Conservation (phyloP, 2,329 filamentous ascomycete genomes). For the Aspergillus jensenii region DNA sequence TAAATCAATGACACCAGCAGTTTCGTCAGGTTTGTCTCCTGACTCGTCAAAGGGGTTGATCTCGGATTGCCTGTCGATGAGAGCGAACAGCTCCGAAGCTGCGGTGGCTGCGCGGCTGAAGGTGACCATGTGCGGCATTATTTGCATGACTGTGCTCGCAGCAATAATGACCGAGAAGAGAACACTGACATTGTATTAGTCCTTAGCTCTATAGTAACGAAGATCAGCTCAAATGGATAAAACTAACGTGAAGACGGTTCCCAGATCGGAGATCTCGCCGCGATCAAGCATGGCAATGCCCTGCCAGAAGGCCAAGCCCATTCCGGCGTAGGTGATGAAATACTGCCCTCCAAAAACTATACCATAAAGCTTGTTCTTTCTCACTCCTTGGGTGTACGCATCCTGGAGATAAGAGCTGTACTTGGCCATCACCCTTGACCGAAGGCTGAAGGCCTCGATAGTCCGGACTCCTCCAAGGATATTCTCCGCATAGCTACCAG, state of each 20-base stretch:
- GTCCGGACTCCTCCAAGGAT: slow-evolving; percentile 15
- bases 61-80: slow-evolving; percentile 84
- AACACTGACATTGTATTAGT: slow-evolving; percentile 48
- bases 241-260: slow-evolving; percentile 27
- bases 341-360: slow-evolving; percentile 84
- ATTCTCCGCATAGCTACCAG: slow-evolving; percentile 19
- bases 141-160: slow-evolving; percentile 84
- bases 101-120: slow-evolving; percentile 82
- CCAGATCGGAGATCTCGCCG: slow-evolving; percentile 67
- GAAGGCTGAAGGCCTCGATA: slow-evolving; percentile 24
- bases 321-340: slow-evolving; percentile 79
- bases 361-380: slow-evolving; percentile 67
- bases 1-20: slow-evolving; percentile 78
- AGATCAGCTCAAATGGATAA: slow-evolving; percentile 27
- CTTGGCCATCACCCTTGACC: slow-evolving; percentile 14
- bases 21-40: slow-evolving; percentile 69
- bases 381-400: slow-evolving; percentile 66
- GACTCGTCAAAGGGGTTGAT: slow-evolving; percentile 71
- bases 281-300: slow-evolving; percentile 68
- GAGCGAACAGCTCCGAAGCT: slow-evolving; percentile 87
- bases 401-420: slow-evolving; percentile 37
- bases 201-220: slow-evolving; percentile 8
- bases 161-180: slow-evolving; percentile 91
- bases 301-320: slow-evolving; percentile 88
- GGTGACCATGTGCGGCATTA: slow-evolving; percentile 80